phyloP scores from a whole-genome alignment of 1,139 yeast genomes.

The Hyphopichia khmerensis region DNA sequence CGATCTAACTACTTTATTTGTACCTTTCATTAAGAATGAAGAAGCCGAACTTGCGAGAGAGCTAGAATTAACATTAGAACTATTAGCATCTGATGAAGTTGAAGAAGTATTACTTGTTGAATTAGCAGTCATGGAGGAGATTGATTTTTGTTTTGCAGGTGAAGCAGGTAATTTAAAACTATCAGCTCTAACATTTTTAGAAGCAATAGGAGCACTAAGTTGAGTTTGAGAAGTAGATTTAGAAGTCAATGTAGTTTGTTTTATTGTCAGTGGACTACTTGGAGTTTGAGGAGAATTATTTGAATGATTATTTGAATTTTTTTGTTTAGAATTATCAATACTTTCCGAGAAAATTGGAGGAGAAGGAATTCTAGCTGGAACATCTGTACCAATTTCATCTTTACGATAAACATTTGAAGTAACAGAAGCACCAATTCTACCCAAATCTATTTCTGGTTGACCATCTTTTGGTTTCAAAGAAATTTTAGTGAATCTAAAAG shows the following conservation, averaged over 20 bases:
- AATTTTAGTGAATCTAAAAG: conserved; percentile 32
- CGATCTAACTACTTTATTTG: conserved; percentile 1
- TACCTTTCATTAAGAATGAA: conserved; percentile 1
- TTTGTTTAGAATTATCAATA: background rate
- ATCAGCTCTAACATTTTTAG: background rate
- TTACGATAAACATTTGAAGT: conserved; percentile 18
- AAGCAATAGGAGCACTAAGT: background rate
- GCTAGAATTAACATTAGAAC: background rate
- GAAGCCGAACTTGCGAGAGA: background rate
- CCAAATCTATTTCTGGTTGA: conserved; percentile 12
- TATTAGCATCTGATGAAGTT: background rate
- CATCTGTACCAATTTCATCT: conserved; percentile 7
- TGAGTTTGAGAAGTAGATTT: background rate
- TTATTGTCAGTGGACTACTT: conserved; percentile 2
- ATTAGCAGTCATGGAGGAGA: background rate
- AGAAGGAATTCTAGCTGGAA: conserved; percentile 10
- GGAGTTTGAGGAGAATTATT: background rate
- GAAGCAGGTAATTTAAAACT: background rate
- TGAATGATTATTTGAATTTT: background rate
- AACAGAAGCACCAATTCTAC: conserved; percentile 25
- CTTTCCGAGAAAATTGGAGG: conserved; percentile 7
- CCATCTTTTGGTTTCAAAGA: conserved; percentile 16
- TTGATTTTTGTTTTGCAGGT: conserved; percentile 1
- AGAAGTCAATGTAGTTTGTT: background rate
- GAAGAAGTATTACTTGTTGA: background rate